A percentile compares a stretch with the other conserved stretches of the same genome.
phyloP scores from a whole-genome alignment of 1,284 basidiomycete genomes.

The Apiotrichum sp. region DNA sequence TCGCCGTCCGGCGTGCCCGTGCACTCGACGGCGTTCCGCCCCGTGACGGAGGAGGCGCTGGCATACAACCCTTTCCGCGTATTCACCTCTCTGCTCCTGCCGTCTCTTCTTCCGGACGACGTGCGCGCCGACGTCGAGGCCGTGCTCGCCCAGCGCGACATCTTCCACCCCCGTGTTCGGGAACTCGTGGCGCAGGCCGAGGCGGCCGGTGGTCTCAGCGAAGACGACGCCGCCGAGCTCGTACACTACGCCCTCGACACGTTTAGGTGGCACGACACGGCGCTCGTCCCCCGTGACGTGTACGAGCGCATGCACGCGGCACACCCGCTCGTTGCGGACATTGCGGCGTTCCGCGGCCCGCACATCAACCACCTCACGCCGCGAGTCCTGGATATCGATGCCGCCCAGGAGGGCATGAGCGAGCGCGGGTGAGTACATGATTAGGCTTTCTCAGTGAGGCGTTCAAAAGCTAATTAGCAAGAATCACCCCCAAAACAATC shows the following conservation, averaged over 20 bases:
- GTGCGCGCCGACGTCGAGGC: constrained; percentile 32
- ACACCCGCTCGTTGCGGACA: constrained; percentile 47
- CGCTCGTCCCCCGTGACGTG: constrained; percentile 33
- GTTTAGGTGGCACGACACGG: constrained; percentile 47
- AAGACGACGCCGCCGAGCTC: constrained; percentile 29
- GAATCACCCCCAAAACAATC: constrained; percentile 46
- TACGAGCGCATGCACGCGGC: constrained; percentile 39
- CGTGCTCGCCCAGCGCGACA: constrained; percentile 37
- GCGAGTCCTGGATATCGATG: constrained; percentile 48
- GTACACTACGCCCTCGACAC: constrained; percentile 44
- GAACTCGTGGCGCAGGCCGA: constrained; percentile 40
- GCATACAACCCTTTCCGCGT: constrained; percentile 47
- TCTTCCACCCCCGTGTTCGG: constrained; percentile 39
- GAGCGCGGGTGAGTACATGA: constrained; percentile 16
- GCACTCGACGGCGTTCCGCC: constrained; percentile 49
- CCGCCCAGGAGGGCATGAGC: constrained; percentile 45
- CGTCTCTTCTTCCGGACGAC: constrained; percentile 38
- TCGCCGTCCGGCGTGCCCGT: constrained; percentile 45
- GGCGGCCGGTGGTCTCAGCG: constrained; percentile 25
- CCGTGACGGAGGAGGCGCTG: constrained; percentile 32
- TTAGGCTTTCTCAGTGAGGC: too few species aligned
- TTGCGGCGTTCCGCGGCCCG: constrained; percentile 46
- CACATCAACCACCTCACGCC: constrained; percentile 51
- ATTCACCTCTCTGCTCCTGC: constrained; percentile 45
- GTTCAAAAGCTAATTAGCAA: constrained; percentile 2